Evolutionary conservation across 1,284 basidiomycete species (phyloP).

Genomic region (Fomitiporia mediterranea): DNA sequence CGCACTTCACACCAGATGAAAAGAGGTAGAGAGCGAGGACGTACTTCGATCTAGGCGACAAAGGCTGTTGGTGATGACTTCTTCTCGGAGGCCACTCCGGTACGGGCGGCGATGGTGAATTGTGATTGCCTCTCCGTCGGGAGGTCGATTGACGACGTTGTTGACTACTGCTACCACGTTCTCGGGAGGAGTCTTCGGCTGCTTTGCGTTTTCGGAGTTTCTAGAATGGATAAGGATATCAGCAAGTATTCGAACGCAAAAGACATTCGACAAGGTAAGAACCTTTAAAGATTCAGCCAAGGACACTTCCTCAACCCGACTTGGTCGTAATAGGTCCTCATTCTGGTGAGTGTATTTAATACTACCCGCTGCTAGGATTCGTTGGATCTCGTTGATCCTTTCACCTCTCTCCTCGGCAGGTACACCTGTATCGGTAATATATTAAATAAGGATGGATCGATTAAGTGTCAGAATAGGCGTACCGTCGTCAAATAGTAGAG

Average conservation of each 20-base stretch:
- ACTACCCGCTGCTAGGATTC: constrained; percentile 53
- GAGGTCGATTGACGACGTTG: constrained; percentile 24
- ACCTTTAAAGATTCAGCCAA: constrained; percentile 53
- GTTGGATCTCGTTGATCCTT: constrained; percentile 45
- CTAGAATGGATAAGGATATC: not conserved
- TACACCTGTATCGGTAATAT: constrained; percentile 14
- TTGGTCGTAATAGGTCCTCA: constrained; percentile 63
- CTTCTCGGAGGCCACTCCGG: constrained; percentile 62
- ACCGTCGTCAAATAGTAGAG: constrained; percentile 69
- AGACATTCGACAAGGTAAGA: not conserved
- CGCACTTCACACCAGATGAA: not conserved
- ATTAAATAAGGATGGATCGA: not conserved
- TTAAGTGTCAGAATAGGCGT: constrained; percentile 21
- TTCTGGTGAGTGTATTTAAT: constrained; percentile 69
- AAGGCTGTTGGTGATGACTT: constrained; percentile 48
- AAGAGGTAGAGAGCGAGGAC: constrained; percentile 23
- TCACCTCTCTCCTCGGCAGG: constrained; percentile 18
- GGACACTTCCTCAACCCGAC: constrained; percentile 59
- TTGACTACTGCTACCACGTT: constrained; percentile 29
- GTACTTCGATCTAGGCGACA: constrained; percentile 48
- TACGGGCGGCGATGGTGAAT: constrained; percentile 25
- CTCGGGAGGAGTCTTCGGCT: constrained; percentile 27
- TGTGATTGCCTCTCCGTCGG: no score
- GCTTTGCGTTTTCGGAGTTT: constrained; percentile 9
- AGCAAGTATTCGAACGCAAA: not conserved